Percentiles rank a stretch among this genome's conserved stretches.
These are phyloP conservation scores for Magnolia sinica DNA, from an alignment of 164 flowering plant genomes.

Conservation along the genomic window DNA sequence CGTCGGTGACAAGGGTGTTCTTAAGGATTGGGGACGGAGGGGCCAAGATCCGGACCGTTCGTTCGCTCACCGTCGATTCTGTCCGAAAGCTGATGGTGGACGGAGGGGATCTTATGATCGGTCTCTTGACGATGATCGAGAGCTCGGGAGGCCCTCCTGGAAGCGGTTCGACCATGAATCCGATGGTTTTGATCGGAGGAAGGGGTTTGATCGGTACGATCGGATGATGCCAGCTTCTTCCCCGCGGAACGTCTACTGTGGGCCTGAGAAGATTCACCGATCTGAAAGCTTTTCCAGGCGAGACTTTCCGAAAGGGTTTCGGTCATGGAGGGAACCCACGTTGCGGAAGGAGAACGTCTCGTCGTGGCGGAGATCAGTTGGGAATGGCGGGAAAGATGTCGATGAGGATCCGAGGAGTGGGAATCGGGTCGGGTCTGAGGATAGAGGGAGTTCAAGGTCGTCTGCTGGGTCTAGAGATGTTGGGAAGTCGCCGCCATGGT, in stretches of 20 bases:
- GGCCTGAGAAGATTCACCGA: constrained; percentile 46
- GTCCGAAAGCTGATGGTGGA: constrained; percentile 44
- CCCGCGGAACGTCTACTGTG: constrained; percentile 35
- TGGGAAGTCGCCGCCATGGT: constrained; percentile 40
- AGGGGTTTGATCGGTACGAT: constrained; percentile 46
- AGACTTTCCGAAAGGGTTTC: constrained; percentile 80
- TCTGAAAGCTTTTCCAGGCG: constrained; percentile 76
- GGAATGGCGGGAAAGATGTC: constrained; percentile 30
- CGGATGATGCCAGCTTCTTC: constrained; percentile 33
- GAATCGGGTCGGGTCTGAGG: constrained; percentile 31
- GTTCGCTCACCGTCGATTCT: constrained; percentile 46
- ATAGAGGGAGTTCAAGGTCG: constrained; percentile 34
- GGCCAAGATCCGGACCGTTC: constrained; percentile 45
- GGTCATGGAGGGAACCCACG: constrained; percentile 76
- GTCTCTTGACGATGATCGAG: constrained; percentile 38
- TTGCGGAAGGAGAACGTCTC: constrained; percentile 57
- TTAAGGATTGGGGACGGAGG: constrained; percentile 41
- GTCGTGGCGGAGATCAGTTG: constrained; percentile 64
- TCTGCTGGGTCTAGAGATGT: constrained; percentile 30
- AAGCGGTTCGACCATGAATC: constrained; percentile 62
- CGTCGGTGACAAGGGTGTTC: neutral
- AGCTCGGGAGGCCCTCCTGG: constrained; percentile 42
- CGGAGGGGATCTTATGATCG: constrained; percentile 41
- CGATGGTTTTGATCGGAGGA: constrained; percentile 50
- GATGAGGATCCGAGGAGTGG: constrained; percentile 43